Base-by-base conservation (phyloP, 2,329 filamentous ascomycete species). In the Blastomyces parvus region DNA sequence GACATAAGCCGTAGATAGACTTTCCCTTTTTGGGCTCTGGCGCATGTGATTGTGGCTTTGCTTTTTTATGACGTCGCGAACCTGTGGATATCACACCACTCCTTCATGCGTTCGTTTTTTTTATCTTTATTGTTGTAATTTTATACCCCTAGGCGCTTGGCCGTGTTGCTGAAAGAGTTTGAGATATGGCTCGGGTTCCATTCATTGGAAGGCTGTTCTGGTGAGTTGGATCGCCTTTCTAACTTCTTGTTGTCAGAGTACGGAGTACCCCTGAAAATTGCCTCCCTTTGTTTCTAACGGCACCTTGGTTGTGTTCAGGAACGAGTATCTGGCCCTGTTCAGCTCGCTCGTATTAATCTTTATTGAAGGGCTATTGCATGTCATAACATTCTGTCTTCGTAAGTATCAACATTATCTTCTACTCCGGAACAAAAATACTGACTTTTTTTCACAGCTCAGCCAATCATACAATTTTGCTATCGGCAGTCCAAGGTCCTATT, bases 331-430 rank as follows among this genome's bases (percentile, higher is more conserved):
- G 66, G 91, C 92, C 48, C 84, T 99, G 53, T 77, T 94, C 57
- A 86, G 87, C 62, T 97, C 93, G 8, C 89, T 97, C 71, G 71
- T 90, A 61, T 84, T 99, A 46, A 87, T 97, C 64, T 82, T 86
- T 57, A 82, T 96, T 68, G 94, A 99, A 76, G 86, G 87, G 63
- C 72, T 96, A 65, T 88, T 96, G 70, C 87, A 93, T 70, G 81
- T 96, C 64, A 84, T 96, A 66, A 97, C 94, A 1, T 84, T 97
- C 66, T 90, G 90, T 44, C 83, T 99, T 52, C 94, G 89, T 92
- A 79, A 74, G 88, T 79, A 59, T 42, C 25, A n/a, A 50, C 42
- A 40, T 17, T 36, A 42, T 60, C 44, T 22, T 33, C 30, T 40
- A 13, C n/a, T 53, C 11, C 30, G 9, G 46, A 42, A 42, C 30